phyloP scores from a whole-genome alignment of 768 basidiomycete genomes.

The Thelephora ganbajun region DNA sequence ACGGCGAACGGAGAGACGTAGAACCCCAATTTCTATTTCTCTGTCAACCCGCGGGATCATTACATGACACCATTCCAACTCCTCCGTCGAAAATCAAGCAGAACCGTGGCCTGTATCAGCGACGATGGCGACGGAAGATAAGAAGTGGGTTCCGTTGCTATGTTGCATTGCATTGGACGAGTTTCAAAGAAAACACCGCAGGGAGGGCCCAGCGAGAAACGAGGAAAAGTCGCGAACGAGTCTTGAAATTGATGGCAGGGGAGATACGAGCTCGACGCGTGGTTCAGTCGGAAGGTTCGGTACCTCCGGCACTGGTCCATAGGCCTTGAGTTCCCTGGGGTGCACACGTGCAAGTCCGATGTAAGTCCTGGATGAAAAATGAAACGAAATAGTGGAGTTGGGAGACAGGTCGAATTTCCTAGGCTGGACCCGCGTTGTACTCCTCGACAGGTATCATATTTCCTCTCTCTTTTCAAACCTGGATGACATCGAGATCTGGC shows the following conservation, averaged over 20 bases:
- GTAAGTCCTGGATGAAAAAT: slow-evolving; percentile 73
- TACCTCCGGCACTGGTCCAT: slow-evolving; percentile 66
- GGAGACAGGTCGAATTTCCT: too few relatives aligned
- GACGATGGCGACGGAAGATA: slow-evolving; percentile 22
- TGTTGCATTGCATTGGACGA: slow-evolving; percentile 73
- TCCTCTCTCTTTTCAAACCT: too few relatives aligned
- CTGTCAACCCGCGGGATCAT: too few relatives aligned
- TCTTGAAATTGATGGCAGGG: background rate
- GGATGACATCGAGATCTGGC: too few relatives aligned
- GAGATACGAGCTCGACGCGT: too few relatives aligned
- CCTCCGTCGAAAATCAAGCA: too few relatives aligned
- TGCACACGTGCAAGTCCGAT: too few relatives aligned
- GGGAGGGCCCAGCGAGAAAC: slow-evolving; percentile 60
- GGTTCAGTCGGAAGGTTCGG: slow-evolving; percentile 18
- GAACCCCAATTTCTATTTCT: too few relatives aligned
- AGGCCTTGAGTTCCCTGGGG: slow-evolving; percentile 76
- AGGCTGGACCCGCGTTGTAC: too few relatives aligned
- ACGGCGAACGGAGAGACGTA: too few relatives aligned
- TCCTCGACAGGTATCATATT: too few relatives aligned
- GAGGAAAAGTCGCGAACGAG: slow-evolving; percentile 1
- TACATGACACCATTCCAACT: too few relatives aligned
- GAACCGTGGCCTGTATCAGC: slow-evolving; percentile 22
- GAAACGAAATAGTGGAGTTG: slow-evolving; percentile 18
- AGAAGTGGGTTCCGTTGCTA: slow-evolving; percentile 51
- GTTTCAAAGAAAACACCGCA: slow-evolving; percentile 74